Conservation (phyloP, 2,329 filamentous ascomycete genomes). For the Calonectria hongkongensis region DNA sequence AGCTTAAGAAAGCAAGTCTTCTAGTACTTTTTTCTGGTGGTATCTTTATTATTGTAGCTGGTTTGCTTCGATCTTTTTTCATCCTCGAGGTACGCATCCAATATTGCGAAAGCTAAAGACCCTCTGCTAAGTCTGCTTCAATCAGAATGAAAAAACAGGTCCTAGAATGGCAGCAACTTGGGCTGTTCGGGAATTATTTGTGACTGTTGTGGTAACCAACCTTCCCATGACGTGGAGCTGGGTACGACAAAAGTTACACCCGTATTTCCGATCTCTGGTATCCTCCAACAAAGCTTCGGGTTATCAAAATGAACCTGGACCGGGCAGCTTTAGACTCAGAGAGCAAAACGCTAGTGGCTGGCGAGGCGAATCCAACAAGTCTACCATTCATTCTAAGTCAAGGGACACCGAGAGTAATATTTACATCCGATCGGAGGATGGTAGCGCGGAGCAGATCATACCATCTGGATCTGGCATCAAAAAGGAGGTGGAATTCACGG, state of each 20-base stretch:
- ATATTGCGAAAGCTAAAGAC: too few species aligned
- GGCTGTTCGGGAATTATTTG: constrained; percentile 14
- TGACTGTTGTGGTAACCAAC: constrained; percentile 6
- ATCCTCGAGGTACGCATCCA: constrained; percentile 2
- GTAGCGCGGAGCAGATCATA: constrained; percentile 14
- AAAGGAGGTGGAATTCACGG: constrained; percentile 7
- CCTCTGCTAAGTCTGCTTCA: not conserved
- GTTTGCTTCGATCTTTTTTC: not conserved
- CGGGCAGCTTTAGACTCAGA: constrained; percentile 1
- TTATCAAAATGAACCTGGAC: not conserved
- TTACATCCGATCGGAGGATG: not conserved
- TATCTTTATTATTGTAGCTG: constrained; percentile 22
- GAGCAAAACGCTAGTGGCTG: not conserved
- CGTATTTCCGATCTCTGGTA: constrained; percentile 11
- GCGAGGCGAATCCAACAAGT: not conserved
- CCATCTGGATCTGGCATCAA: not conserved
- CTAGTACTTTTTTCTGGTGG: constrained; percentile 18
- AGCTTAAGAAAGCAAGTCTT: constrained; percentile 12
- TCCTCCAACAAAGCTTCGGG: not conserved
- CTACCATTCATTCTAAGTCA: not conserved
- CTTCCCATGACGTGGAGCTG: constrained; percentile 22
- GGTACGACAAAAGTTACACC: not conserved
- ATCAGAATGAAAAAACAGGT: constrained; percentile 5
- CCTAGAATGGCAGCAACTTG: constrained; percentile 4
- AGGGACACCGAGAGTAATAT: not conserved